Conservation (phyloP, 768 basidiomycete species). For the Tylopilus rubrobrunneus region DNA sequence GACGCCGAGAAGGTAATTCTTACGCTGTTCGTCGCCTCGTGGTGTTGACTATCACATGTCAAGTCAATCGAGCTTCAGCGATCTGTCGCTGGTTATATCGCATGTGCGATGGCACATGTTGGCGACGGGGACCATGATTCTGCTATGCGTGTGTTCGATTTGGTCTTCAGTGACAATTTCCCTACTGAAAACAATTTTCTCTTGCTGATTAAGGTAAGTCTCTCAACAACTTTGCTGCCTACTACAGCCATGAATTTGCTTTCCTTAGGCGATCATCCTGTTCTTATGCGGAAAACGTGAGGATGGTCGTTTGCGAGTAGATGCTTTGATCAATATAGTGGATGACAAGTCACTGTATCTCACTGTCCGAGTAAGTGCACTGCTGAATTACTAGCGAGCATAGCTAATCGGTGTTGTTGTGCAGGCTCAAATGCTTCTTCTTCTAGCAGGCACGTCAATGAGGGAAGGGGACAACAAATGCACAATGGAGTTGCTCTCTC, state of each 20-base stretch:
- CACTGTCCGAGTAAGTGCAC: neutral
- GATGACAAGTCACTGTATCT: neutral
- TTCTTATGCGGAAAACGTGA: neutral
- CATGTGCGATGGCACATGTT: neutral
- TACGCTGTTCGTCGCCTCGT: neutral
- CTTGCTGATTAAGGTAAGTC: neutral
- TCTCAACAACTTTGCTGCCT: neutral
- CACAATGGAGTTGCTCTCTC: neutral
- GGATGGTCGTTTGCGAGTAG: neutral
- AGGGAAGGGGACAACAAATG: neutral
- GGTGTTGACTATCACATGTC: neutral
- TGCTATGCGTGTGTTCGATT: neutral
- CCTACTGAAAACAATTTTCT: neutral
- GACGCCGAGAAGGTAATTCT: neutral
- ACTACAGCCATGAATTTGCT: neutral
- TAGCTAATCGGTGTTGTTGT: neutral
- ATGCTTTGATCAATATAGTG: neutral
- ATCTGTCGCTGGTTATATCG: neutral
- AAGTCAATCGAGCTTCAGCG: neutral
- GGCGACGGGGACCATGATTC: neutral
- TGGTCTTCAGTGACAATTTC: neutral
- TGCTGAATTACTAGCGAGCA: neutral
- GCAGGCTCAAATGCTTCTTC: neutral
- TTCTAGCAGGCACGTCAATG: neutral
- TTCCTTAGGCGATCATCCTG: neutral